A percentile compares a stretch with the other conserved stretches of the same genome.
These are phyloP conservation scores for Suhomyces bribrorum DNA, from an alignment of 1,139 yeast genomes.

Conservation along the genomic window DNA sequence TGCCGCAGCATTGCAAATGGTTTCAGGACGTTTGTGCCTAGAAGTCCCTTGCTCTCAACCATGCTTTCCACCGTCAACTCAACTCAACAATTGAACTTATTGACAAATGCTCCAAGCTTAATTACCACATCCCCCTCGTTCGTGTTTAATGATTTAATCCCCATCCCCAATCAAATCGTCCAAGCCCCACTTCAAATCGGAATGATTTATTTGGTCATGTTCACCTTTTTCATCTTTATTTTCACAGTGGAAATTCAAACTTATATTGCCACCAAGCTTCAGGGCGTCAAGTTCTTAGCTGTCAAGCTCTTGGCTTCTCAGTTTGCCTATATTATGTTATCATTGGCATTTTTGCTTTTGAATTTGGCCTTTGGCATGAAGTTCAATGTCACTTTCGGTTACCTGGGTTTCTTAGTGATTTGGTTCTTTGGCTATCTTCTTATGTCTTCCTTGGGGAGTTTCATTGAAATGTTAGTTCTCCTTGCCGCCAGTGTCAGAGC, in stretches of 20 bases:
- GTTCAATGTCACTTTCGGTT: conserved; percentile 37
- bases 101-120: conserved; percentile 24
- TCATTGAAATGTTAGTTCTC: conserved; percentile 46
- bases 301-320: conserved; percentile 47
- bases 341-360: conserved; percentile 43
- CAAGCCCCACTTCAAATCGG: conserved; percentile 39
- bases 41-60: conserved; percentile 21
- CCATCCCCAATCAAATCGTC: conserved; percentile 26
- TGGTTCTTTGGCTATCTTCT: conserved; percentile 49
- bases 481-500: conserved; percentile 40
- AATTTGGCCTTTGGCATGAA: conserved; percentile 48
- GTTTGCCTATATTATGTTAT: conserved; percentile 40
- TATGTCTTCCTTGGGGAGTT: conserved; percentile 53
- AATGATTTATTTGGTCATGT: conserved; percentile 32
- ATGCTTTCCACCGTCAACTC: conserved; percentile 24
- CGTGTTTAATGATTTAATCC: conserved; percentile 19
- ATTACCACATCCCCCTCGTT: conserved; percentile 29
- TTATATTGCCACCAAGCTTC: conserved; percentile 31
- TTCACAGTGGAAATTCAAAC: conserved; percentile 29
- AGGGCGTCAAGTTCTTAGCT: conserved; percentile 39
- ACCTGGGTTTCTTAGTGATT: conserved; percentile 49
- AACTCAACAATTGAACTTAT: conserved; percentile 19
- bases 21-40: conserved; percentile 19
- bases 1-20: conserved; percentile 19
- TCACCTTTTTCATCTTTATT: conserved; percentile 35